phyloP scores from a whole-genome alignment of 139 green algal genomes.

The Edaphochlamys debaryana region DNA sequence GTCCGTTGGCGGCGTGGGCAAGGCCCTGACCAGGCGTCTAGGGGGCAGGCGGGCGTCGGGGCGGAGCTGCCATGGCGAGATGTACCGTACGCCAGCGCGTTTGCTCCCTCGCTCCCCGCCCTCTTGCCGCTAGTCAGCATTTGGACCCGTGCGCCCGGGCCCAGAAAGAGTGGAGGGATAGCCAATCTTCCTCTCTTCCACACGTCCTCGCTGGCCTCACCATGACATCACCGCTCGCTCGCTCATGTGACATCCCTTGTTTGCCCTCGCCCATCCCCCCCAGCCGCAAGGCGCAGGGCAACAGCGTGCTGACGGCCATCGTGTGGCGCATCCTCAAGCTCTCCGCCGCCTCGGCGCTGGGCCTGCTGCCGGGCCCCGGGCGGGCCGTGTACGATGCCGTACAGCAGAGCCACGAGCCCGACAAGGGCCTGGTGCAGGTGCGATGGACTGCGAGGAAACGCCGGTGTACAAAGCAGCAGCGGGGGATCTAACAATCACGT shows the following conservation, averaged over 20 bases:
- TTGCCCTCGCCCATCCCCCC: too few species aligned
- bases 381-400: conserved; percentile 25
- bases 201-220: background rate
- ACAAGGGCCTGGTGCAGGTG: conserved; percentile 11
- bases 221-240: background rate
- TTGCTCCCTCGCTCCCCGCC: background rate
- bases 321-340: background rate
- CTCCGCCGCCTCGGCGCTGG: conserved; percentile 4
- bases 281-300: background rate
- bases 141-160: too few species aligned
- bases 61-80: background rate
- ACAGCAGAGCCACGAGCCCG: background rate
- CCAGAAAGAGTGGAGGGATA: too few species aligned
- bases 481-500: background rate
- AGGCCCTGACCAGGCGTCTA: conserved; percentile 5
- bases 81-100: background rate
- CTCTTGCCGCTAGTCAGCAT: background rate
- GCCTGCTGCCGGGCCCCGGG: background rate
- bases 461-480: too few species aligned
- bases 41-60: conserved; percentile 7
- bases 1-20: too few species aligned
- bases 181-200: too few species aligned
- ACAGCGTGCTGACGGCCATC: background rate
- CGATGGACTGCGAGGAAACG: background rate
- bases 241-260: too few species aligned